These are phyloP conservation scores for Ananas comosus DNA, from an alignment of 176 grass and related monocot genomes.

Conservation along the genomic window DNA sequence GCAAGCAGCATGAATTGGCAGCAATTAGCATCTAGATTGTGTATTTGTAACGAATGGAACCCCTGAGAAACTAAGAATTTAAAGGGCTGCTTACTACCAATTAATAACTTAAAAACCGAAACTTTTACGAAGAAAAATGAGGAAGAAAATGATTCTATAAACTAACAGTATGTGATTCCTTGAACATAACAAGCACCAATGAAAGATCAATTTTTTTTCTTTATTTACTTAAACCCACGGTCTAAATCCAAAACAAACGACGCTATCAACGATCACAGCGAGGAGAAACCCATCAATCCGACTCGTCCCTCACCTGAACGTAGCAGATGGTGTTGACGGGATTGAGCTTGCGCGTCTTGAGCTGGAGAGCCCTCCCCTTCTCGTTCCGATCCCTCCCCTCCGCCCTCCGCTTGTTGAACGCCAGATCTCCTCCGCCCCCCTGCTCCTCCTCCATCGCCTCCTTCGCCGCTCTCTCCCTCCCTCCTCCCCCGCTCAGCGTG, in stretches of 20 bases:
- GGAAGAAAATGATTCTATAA: no score
- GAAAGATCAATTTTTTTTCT: no score
- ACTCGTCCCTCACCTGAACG: slow-evolving; percentile 48
- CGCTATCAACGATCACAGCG: background rate
- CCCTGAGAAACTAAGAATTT: no score
- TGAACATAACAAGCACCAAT: no score
- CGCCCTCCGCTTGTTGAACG: slow-evolving; percentile 61
- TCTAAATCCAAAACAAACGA: slow-evolving; percentile 1
- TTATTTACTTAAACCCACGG: background rate
- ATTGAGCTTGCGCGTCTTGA: slow-evolving; percentile 81
- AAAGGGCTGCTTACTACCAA: no score
- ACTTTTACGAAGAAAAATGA: no score
- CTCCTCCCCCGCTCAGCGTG: slow-evolving; percentile 36
- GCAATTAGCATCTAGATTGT: no score
- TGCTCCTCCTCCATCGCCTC: slow-evolving; percentile 10
- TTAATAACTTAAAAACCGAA: no score
- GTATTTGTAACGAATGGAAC: no score
- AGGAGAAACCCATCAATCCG: background rate
- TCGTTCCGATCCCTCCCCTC: slow-evolving; percentile 54
- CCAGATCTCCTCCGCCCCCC: slow-evolving; percentile 24
- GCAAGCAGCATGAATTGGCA: no score
- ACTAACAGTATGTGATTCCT: no score
- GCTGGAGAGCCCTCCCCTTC: slow-evolving; percentile 52
- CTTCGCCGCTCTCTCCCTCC: slow-evolving; percentile 8
- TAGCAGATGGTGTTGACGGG: slow-evolving; percentile 87